These are phyloP conservation scores for rapeseed (Brassica napus) DNA, from an alignment of 345 rosid genomes.

Conservation along the genomic window Da-Ae NC_063449.1:18933001-18933500, in stretches of 20 bases:
- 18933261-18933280: background rate
- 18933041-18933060: constrained; percentile 12
- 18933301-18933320: constrained; percentile 3
- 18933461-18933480: background rate
- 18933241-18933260: background rate
- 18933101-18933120: constrained; percentile 1
- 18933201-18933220: background rate
- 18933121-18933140: background rate
- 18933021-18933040: background rate
- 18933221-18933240: background rate
- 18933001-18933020: background rate
- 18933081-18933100: constrained; percentile 26
- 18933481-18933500: background rate
- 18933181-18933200: constrained; percentile 24
- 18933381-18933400: background rate
- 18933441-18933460: background rate
- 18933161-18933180: background rate
- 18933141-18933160: background rate
- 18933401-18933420: background rate
- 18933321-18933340: constrained; percentile 13
- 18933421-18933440: background rate
- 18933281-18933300: constrained; percentile 19
- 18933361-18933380: background rate
- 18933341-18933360: constrained; percentile 21
- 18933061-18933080: constrained; percentile 15